Evolutionary conservation across 306 rosid genomes (phyloP).

Genomic region (Quercus gilva): DNA sequence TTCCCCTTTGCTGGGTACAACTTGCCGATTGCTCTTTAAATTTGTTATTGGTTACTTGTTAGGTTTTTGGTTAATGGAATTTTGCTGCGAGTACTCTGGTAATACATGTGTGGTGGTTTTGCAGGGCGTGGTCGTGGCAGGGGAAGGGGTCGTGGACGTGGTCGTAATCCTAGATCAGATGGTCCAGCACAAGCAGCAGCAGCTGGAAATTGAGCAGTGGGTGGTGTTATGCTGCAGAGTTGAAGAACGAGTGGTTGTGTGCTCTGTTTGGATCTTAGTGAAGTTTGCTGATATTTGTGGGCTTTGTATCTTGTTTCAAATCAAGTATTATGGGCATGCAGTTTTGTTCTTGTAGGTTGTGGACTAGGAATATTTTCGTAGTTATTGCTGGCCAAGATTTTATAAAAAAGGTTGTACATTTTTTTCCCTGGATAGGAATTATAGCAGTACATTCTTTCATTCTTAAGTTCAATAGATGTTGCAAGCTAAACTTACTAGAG

Average conservation of each 20-base stretch:
- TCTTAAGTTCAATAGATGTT: conserved; percentile 15
- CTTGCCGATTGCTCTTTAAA: not conserved
- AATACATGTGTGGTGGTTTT: conserved; percentile 19
- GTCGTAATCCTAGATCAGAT: conserved; percentile 30
- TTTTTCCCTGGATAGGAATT: conserved; percentile 23
- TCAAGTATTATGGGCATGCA: conserved; percentile 41
- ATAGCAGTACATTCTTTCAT: conserved; percentile 42
- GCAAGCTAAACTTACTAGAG: not conserved
- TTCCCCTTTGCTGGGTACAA: not conserved
- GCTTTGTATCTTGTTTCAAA: conserved; percentile 24
- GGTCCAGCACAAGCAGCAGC: conserved; percentile 49
- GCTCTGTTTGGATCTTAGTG: conserved; percentile 40
- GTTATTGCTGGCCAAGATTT: conserved; percentile 14
- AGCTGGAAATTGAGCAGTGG: conserved; percentile 45
- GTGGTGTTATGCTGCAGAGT: conserved; percentile 26
- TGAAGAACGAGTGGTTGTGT: conserved; percentile 40
- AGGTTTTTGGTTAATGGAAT: not conserved
- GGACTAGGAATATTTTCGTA: conserved; percentile 14
- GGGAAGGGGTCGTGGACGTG: conserved; percentile 67
- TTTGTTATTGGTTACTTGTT: not conserved
- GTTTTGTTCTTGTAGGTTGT: conserved; percentile 43
- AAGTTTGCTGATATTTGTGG: conserved; percentile 32
- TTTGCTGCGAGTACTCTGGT: not conserved
- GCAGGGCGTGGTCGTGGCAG: conserved; percentile 64
- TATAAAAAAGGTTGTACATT: conserved; percentile 30